Evolutionary conservation across 78 protist genomes (phyloP).

Genomic region (Speleostelium caveatum): DNA sequence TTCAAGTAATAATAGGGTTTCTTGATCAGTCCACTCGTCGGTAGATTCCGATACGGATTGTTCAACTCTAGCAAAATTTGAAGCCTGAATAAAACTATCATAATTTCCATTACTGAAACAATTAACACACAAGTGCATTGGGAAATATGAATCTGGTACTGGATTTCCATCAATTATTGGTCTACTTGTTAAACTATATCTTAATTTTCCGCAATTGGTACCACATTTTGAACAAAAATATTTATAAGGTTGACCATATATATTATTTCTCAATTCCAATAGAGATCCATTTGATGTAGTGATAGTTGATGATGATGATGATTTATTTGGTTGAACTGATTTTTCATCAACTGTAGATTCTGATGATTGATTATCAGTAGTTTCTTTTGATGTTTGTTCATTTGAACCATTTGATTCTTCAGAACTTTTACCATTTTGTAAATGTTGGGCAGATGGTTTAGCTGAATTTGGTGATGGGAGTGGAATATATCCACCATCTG

Average conservation of each 20-base stretch:
- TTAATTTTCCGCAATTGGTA: conserved; percentile 16
- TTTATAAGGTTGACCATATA: conserved; percentile 59
- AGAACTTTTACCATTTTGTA: too few species aligned
- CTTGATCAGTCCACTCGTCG: conserved; percentile 85
- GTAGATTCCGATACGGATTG: conserved; percentile 3
- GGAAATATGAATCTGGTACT: background rate
- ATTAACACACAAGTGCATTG: conserved; percentile 23
- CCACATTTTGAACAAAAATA: conserved; percentile 22
- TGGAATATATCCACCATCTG: conserved; percentile 46
- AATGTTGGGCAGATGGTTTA: background rate
- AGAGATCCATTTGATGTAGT: background rate
- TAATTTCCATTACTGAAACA: conserved; percentile 49
- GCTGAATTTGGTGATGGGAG: conserved; percentile 1
- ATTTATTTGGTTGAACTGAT: background rate
- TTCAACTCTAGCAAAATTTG: conserved; percentile 40
- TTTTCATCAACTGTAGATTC: background rate
- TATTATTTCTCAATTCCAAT: conserved; percentile 39
- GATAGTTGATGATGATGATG: background rate
- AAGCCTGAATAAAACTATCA: background rate
- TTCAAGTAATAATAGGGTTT: conserved; percentile 78
- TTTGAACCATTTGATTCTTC: background rate
- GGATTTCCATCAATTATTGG: background rate
- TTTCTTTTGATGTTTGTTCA: background rate
- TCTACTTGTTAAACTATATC: background rate
- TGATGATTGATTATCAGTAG: background rate